Evolutionary conservation across 768 basidiomycete species (phyloP).

Genomic region (Mycena maculata): DNA sequence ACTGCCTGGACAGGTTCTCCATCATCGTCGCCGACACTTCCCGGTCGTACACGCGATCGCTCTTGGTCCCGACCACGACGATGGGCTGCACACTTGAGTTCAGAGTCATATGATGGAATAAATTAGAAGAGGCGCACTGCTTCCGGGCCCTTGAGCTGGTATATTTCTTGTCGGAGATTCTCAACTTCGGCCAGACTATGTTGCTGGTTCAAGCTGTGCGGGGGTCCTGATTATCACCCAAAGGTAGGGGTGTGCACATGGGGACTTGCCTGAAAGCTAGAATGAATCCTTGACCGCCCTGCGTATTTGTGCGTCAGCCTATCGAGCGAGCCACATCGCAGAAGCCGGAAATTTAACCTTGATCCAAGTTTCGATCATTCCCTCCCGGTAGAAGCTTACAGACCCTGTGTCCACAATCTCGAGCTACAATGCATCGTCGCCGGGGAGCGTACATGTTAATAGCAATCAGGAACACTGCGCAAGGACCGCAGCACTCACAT

Average conservation of each 20-base stretch:
- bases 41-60: constrained; percentile 81
- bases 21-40: constrained; percentile 76
- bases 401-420: background rate
- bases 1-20: constrained; percentile 68
- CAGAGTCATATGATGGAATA: too few relatives aligned
- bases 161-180: constrained; percentile 81
- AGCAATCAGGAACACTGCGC: too few relatives aligned
- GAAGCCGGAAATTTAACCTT: background rate
- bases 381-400: too few relatives aligned
- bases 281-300: background rate
- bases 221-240: background rate
- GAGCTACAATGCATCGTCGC: background rate
- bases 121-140: constrained; percentile 51
- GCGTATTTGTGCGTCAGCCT: background rate
- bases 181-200: constrained; percentile 83
- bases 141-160: constrained; percentile 79
- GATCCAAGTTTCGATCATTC: background rate
- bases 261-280: constrained; percentile 2
- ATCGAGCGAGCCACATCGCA: background rate
- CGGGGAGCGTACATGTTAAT: background rate
- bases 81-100: constrained; percentile 77
- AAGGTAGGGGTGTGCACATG: background rate
- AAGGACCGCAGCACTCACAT: background rate
- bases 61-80: constrained; percentile 86
- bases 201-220: constrained; percentile 79